A percentile compares a stretch with the other conserved stretches of the same genome.
These are phyloP conservation scores for Canariomyces notabilis DNA, from an alignment of 2,329 filamentous ascomycete genomes.

Conservation along the genomic window DNA sequence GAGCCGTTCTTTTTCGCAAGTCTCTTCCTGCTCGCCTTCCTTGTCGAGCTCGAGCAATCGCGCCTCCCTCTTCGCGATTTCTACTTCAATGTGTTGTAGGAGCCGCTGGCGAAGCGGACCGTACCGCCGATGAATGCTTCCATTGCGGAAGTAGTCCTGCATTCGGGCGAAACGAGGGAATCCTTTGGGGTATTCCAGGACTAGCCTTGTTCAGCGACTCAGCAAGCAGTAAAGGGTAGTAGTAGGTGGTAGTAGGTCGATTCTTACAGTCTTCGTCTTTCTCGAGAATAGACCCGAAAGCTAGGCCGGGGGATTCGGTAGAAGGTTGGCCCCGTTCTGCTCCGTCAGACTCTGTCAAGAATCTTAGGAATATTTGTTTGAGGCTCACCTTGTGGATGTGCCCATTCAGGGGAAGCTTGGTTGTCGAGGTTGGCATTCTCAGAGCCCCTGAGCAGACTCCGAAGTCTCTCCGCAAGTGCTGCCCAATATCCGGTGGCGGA, in stretches of 20 bases:
- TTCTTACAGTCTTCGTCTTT: not conserved
- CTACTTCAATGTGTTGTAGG: constrained; percentile 3
- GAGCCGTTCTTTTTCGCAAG: not conserved
- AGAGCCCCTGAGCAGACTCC: not conserved
- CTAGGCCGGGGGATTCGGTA: too few species aligned
- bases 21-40: not conserved
- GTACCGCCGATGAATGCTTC: constrained; percentile 7
- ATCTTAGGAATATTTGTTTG: not conserved
- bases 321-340: not conserved
- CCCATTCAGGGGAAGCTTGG: not conserved
- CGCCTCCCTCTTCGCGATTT: not conserved
- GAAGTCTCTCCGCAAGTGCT: not conserved
- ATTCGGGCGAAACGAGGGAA: not conserved
- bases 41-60: constrained; percentile 4
- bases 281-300: too few species aligned
- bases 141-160: constrained; percentile 6
- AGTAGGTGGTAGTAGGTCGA: not conserved
- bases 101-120: not conserved
- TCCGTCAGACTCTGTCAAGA: not conserved
- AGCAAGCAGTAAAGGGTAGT: not conserved
- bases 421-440: not conserved
- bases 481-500: not conserved
- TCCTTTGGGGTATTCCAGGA: not conserved
- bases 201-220: not conserved
- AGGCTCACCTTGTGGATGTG: not conserved